Base-by-base conservation (phyloP, 2,329 filamentous ascomycete genomes). In the Shiraia sp. region DNA sequence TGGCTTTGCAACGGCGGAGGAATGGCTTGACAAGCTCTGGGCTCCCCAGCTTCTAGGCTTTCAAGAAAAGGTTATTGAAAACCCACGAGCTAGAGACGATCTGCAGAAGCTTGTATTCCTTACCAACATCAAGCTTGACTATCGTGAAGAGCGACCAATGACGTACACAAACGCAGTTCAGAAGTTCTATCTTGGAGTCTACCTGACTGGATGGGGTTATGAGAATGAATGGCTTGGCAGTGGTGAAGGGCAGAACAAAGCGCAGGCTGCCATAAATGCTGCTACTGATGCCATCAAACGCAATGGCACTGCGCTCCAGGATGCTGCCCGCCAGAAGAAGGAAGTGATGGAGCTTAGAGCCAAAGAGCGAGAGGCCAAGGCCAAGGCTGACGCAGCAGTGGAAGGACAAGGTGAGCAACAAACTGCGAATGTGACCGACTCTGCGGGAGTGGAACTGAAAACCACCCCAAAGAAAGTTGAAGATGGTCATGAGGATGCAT, bases 1-100 rank as follows among this genome's bases (percentile, higher is more conserved):
- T 32, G 90, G 91, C 1, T 79, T 86, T 32, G 49, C 68, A 6
- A 76, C 75, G 2, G 84, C 80, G 2, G 78, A 85, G 36, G 65
- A 76, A 10, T 97, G 90, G 90, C 72, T 96, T 32, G 85, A 81
- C 36, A 72, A 77, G 6, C 73, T 96, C 1, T 96, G 90, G 90
- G 79, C 79, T 3, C 43, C 58, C 23, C 53, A 61, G 41, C 29
- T 69, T 13, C 52, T 63, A 32, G 41, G 43, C 36, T 64, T 61
- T 44, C 56, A 61, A 41, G 60, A 66, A 15, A 50, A 52, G 15
- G 34, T 61, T 2, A 47, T 66, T 8, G 72, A 72, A 45, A 65
- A 74, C 25, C 59, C 63, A 0, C 50, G 62, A 7, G 72, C 72
- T 1, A 72, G 72, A 41, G 59, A 68, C 7, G 65, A 70, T 19